Conservation (phyloP, 2,329 filamentous ascomycete species). For the Ophiostoma angusticollis region DNA sequence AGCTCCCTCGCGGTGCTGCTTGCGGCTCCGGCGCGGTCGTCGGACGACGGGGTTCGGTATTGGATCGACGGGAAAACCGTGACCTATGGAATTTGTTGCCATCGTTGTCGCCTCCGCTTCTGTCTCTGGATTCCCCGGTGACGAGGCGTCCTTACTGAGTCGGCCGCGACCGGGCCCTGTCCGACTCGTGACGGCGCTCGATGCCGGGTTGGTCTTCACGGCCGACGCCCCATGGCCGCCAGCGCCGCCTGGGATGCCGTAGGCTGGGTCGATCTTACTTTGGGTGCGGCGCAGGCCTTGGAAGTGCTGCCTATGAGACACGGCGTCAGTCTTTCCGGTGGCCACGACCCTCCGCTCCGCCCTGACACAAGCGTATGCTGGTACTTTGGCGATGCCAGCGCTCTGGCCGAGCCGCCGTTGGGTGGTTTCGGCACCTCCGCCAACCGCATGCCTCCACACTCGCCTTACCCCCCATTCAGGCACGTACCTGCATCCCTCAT, state of each 20-base stretch:
- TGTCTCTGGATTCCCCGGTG: slow-evolving; percentile 10
- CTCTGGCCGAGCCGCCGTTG: no score
- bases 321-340: no score
- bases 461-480: not conserved
- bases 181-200: slow-evolving; percentile 47
- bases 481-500: slow-evolving; percentile 49
- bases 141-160: slow-evolving; percentile 31
- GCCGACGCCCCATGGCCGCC: slow-evolving; percentile 6
- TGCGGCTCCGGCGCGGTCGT: no score
- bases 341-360: not conserved
- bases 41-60: no score
- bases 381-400: not conserved
- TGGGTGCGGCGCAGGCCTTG: slow-evolving; percentile 44
- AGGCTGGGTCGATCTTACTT: slow-evolving; percentile 33
- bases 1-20: no score
- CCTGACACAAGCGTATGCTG: slow-evolving; percentile 9
- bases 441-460: not conserved
- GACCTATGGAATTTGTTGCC: no score
- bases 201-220: slow-evolving; percentile 34
- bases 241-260: slow-evolving; percentile 12
- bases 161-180: slow-evolving; percentile 45
- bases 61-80: no score
- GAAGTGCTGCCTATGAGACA: slow-evolving; percentile 41
- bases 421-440: not conserved
- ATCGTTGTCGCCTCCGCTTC: not conserved